Base-by-base conservation (phyloP, 2,329 filamentous ascomycete genomes). In the Cladosporium austrohemisphaericum region DNA sequence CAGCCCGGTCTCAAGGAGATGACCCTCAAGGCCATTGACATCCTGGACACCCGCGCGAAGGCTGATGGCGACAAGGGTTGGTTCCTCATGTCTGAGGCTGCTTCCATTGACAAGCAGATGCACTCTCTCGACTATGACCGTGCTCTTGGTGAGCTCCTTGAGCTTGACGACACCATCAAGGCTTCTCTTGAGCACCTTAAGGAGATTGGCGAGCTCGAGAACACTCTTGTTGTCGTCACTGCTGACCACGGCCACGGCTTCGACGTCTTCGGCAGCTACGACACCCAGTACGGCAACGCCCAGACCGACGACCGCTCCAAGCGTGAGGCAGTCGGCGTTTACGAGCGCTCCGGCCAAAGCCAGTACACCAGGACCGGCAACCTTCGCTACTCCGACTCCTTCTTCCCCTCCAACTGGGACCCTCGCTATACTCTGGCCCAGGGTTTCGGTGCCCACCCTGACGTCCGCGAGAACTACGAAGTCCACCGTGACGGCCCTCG, bases 171-270 rank as follows among this genome's bases (percentile, higher is more conserved):
- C 69, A 90, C 88, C 4, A 73, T 94, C 58, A 82, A 82, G 45
- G 86, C 86, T 14, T 89, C 87, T 3, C 76, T 92, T 47, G 76
- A 76, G 38, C 83, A 87, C 63, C 82, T 94, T 35, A 75, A 80
- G 60, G 70, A 76, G 25, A 73, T 88, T 5, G 78, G 78, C 51
- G 76, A 81, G 49, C 76, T 90, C 25, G 80, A 92, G 8, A 80
- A 90, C 53, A 94, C 88, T 1, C 79, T 92, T 3, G 76, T 94
- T 56, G 65, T 94, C 41, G 86, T 93, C 41, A 89, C 88, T 3
- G 85, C 88, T n/a, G 88, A 94, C 63, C 88, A 93, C 74, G 88
- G 88, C 33, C 88, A 94, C 71, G 88, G 88, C 49, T 94, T 94
- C 65, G 88, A 91, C 59, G 88, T 94, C 58, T 91, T 85, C 65